These are phyloP conservation scores for Ulota crispa DNA, from an alignment of 225 moss, liverwort and hornwort genomes.

Conservation along the genomic window DNA sequence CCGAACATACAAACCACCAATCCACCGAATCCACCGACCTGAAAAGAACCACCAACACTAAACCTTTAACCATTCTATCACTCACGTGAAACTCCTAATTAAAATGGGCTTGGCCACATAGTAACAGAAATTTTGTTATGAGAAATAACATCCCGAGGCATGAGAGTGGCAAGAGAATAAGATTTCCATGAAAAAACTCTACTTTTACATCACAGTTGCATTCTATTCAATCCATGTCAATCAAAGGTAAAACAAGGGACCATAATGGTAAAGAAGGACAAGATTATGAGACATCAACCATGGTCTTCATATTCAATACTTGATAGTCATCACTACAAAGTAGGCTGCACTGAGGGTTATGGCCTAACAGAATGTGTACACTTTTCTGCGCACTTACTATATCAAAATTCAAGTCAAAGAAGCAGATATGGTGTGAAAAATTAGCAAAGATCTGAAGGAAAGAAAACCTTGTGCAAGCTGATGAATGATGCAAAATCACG, in stretches of 20 bases:
- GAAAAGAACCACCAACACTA: constrained; percentile 23
- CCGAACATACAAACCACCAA: constrained; percentile 77
- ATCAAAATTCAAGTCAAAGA: background rate
- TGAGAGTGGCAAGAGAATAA: background rate
- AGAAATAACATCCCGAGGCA: background rate
- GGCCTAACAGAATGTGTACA: background rate
- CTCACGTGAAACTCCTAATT: background rate
- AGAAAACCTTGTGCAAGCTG: background rate
- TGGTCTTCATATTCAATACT: background rate
- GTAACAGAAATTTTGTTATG: background rate
- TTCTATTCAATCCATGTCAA: background rate
- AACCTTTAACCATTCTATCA: background rate
- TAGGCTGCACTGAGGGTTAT: background rate
- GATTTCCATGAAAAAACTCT: background rate
- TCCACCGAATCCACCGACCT: constrained; percentile 78
- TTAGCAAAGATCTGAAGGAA: background rate
- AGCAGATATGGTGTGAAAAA: background rate
- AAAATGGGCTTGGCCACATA: background rate
- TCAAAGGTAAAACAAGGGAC: background rate
- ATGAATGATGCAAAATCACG: background rate
- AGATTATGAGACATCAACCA: background rate
- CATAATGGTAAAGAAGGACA: background rate
- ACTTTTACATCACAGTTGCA: background rate
- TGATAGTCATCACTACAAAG: background rate
- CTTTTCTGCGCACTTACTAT: background rate